These are phyloP conservation scores for Artemisia tridentata DNA, from an alignment of 129 eudicot species.

Conservation along the genomic window DNA sequence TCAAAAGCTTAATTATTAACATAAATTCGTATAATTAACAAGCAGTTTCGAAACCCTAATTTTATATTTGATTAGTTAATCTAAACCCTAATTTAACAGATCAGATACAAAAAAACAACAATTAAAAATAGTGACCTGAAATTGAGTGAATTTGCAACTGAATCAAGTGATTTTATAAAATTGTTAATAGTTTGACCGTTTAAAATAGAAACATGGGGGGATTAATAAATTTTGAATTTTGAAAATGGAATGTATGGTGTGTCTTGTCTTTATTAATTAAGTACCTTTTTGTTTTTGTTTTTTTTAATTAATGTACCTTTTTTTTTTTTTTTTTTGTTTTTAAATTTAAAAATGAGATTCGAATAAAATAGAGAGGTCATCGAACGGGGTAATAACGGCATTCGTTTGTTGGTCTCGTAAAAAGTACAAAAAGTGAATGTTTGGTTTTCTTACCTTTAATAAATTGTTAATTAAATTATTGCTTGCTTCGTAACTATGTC, in stretches of 20 bases:
- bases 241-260: slow-evolving; percentile 19
- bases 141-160: neutral
- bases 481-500: too few relatives aligned
- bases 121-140: slow-evolving; percentile 20
- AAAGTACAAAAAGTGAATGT: slow-evolving; percentile 1
- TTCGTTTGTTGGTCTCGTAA: slow-evolving; percentile 1
- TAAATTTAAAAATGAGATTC: neutral
- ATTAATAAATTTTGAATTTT: slow-evolving; percentile 35
- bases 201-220: slow-evolving; percentile 24
- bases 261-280: neutral
- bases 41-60: too few relatives aligned
- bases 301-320: neutral
- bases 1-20: too few relatives aligned
- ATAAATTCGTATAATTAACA: too few relatives aligned
- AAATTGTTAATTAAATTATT: too few relatives aligned
- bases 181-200: slow-evolving; percentile 44
- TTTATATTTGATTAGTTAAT: neutral
- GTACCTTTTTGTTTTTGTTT: slow-evolving; percentile 11
- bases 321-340: slow-evolving; percentile 3
- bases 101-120: neutral
- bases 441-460: neutral
- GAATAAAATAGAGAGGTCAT: neutral
- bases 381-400: slow-evolving; percentile 15
- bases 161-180: neutral
- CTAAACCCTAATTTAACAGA: slow-evolving; percentile 13